These are phyloP conservation scores for Mortierella alpina DNA, from an alignment of 192 early-diverging fungal genomes.

Conservation along the genomic window DNA sequence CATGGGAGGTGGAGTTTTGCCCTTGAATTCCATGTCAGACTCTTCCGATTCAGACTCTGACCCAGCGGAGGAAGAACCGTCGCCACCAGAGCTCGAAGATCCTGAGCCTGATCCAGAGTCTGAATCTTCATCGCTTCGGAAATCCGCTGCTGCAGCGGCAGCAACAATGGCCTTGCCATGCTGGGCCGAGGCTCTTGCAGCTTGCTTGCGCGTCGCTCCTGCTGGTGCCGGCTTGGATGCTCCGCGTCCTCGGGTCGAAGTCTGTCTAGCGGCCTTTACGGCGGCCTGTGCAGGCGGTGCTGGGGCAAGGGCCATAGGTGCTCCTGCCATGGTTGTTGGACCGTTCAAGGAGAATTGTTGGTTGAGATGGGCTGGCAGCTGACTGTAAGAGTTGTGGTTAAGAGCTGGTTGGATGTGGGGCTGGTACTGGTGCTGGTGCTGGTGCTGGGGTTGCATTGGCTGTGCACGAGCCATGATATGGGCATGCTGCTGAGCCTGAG, in stretches of 20 bases:
- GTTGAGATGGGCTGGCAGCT: constrained; percentile 43
- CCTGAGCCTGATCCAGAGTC: constrained; percentile 49
- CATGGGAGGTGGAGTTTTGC: constrained; percentile 44
- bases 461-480: constrained; percentile 13
- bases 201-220: constrained; percentile 25
- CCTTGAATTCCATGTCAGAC: constrained; percentile 44
- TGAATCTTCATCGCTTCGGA: constrained; percentile 29
- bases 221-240: constrained; percentile 9
- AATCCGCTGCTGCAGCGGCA: neutral
- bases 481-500: constrained; percentile 13
- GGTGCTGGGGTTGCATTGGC: constrained; percentile 4
- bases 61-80: constrained; percentile 24
- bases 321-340: constrained; percentile 6
- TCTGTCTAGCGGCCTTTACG: constrained; percentile 17
- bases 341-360: constrained; percentile 45
- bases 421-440: constrained; percentile 11
- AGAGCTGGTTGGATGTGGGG: constrained; percentile 13
- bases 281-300: neutral
- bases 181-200: constrained; percentile 18
- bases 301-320: neutral
- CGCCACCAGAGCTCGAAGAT: constrained; percentile 29
- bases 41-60: constrained; percentile 50
- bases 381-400: constrained; percentile 37
- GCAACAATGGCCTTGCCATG: constrained; percentile 21
- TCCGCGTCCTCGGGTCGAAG: constrained; percentile 29